phyloP scores from a whole-genome alignment of 768 basidiomycete species.

The Termitomyces sp. region DNA sequence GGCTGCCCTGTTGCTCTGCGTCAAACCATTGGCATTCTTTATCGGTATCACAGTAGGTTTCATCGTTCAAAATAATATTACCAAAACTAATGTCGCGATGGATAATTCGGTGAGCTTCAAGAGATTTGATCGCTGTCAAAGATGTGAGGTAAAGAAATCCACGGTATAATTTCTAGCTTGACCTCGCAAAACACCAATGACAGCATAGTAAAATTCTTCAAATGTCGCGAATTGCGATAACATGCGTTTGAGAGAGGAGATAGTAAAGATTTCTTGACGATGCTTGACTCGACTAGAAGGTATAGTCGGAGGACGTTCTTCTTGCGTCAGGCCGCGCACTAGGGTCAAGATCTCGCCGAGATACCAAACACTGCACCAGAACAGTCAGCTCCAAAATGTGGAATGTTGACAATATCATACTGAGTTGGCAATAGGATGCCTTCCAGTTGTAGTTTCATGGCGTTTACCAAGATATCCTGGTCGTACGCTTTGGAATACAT shows the following conservation, averaged over 20 bases:
- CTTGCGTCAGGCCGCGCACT: background rate
- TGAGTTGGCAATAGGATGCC: background rate
- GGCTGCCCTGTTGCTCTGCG: too few relatives aligned
- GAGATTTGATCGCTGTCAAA: background rate
- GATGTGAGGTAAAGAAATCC: background rate
- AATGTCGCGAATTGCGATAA: background rate
- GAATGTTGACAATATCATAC: background rate
- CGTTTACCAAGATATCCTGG: background rate
- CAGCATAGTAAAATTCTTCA: background rate
- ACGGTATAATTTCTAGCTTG: background rate
- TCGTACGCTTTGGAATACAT: background rate
- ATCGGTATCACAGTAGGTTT: background rate
- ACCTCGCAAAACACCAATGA: background rate
- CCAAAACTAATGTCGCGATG: background rate
- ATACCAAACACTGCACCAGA: background rate
- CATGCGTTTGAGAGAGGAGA: background rate
- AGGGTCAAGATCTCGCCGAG: background rate
- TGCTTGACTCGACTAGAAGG: background rate
- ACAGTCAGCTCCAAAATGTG: background rate
- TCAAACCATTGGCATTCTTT: background rate
- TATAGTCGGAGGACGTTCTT: background rate
- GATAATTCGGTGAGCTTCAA: background rate
- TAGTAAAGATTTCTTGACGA: background rate
- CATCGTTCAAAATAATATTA: background rate
- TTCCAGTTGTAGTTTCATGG: background rate